A percentile compares a stretch with the other conserved stretches of the same genome.
Evolutionary conservation across 768 basidiomycete genomes (phyloP).

Genomic region (Russula dissimulans): DNA sequence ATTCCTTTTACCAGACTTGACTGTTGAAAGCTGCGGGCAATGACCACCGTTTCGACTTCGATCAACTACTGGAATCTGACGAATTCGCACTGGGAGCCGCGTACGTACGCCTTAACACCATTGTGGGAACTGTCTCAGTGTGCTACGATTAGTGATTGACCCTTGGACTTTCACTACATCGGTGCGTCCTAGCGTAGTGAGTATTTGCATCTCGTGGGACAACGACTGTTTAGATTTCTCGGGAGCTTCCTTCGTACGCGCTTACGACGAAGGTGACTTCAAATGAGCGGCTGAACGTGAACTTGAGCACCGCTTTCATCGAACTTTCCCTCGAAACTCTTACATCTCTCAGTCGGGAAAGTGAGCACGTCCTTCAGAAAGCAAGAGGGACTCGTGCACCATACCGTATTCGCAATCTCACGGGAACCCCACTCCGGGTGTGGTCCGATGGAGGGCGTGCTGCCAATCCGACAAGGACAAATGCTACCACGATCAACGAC

Average conservation of each 20-base stretch:
- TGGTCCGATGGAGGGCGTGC: constrained; percentile 74
- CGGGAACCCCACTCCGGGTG: constrained; percentile 74
- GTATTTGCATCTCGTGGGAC: not conserved
- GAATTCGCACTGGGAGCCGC: constrained; percentile 97
- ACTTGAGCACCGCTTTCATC: constrained; percentile 83
- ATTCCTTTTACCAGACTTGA: not conserved
- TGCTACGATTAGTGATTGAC: constrained; percentile 60
- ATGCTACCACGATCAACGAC: constrained; percentile 54
- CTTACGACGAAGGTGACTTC: constrained; percentile 58
- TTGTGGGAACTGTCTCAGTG: not conserved
- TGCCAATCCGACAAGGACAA: constrained; percentile 36
- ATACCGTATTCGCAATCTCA: constrained; percentile 85
- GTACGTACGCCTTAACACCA: constrained; percentile 33
- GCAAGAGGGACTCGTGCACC: constrained; percentile 86
- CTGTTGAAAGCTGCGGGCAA: constrained; percentile 61
- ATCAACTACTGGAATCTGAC: constrained; percentile 95
- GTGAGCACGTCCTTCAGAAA: constrained; percentile 59
- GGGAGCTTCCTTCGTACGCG: constrained; percentile 41
- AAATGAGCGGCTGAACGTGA: constrained; percentile 79
- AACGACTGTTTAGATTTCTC: constrained; percentile 39
- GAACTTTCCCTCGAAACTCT: constrained; percentile 71
- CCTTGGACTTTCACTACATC: constrained; percentile 84
- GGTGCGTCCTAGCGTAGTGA: constrained; percentile 31
- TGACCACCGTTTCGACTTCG: constrained; percentile 68
- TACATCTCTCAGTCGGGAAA: constrained; percentile 68